Evolutionary conservation across 2,329 filamentous ascomycete species (phyloP), one percentile per base, ranked within the genome.

Genomic region (Penicillium sp.): DNA sequence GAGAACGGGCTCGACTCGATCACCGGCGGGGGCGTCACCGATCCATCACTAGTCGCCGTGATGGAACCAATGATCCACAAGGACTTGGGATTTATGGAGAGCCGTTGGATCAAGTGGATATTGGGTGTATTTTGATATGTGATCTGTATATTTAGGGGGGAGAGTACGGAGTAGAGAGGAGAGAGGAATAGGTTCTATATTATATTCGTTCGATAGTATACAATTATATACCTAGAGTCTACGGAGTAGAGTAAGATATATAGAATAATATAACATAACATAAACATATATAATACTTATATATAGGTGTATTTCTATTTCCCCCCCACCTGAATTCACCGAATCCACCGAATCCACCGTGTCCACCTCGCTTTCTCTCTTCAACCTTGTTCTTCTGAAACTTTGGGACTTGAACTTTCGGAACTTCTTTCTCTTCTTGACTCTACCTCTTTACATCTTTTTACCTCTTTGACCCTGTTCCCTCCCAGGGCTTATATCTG

Each of bases 31-130:
- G 63, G 61, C 64, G 61, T 60, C 59, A 66, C 58, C 57, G 63
- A 65, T 65, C 64, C 64, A 61, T 63, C 60, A 62, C 57, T 65
- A 65, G 64, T 66, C 49, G 50, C 53, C 50, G 48, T 39, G 53
- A 58, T 54, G 60, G 63, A 53, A 59, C 63, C 62, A 61, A 61
- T 62, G 59, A 57, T 49, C 60, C 62, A 59, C 59, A 51, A 53
- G 61, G 41, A 59, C 59, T 51, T 23, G 23, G 55, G n/a, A 44
- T 46, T 40, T 49, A 59, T 63, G 63, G 62, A 59, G 60, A 63
- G 64, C 61, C 64, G 63, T 66, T 67, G 65, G 64, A 63, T 64
- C 58, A 47, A 63, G 63, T 65, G 63, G 64, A 58, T 58, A 44
- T 44, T 44, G 2, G 41, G 23, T 21, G 19, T 34, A 8, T n/a